These are phyloP conservation scores for Aquilaria sinensis DNA, from an alignment of 345 rosid species.

Conservation along the genomic window DNA sequence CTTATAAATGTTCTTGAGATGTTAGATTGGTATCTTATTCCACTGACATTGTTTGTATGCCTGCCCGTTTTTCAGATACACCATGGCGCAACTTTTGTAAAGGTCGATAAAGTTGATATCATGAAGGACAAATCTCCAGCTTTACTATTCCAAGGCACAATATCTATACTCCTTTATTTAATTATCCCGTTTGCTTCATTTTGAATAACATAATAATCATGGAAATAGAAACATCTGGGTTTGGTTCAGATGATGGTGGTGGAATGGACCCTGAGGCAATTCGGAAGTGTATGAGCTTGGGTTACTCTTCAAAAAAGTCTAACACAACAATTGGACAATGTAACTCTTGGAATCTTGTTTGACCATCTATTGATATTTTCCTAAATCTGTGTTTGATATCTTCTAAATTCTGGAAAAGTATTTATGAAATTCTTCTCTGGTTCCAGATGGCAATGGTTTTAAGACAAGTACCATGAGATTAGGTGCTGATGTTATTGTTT, in stretches of 20 bases:
- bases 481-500: conserved; percentile 91
- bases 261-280: conserved; percentile 86
- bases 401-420: not conserved
- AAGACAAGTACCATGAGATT: conserved; percentile 97
- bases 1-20: no score
- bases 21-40: not conserved
- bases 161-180: not conserved
- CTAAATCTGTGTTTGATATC: not conserved
- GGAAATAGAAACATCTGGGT: conserved; percentile 3
- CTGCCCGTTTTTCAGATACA: conserved; percentile 46
- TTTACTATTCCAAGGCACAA: conserved; percentile 63
- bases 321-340: conserved; percentile 92
- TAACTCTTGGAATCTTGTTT: conserved; percentile 21
- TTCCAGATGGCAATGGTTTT: conserved; percentile 96
- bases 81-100: conserved; percentile 79
- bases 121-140: conserved; percentile 81
- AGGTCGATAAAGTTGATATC: conserved; percentile 71
- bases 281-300: conserved; percentile 96
- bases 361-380: conserved; percentile 4
- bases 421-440: conserved; percentile 5
- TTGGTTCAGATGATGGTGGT: conserved; percentile 79
- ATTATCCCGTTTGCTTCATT: conserved; percentile 1
- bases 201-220: conserved; percentile 5
- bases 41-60: conserved; percentile 3
- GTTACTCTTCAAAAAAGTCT: conserved; percentile 89